A percentile compares a stretch with the other conserved stretches of the same genome.
Conservation (phyloP, 1,284 basidiomycete species). For the Ustilago tritici region DNA sequence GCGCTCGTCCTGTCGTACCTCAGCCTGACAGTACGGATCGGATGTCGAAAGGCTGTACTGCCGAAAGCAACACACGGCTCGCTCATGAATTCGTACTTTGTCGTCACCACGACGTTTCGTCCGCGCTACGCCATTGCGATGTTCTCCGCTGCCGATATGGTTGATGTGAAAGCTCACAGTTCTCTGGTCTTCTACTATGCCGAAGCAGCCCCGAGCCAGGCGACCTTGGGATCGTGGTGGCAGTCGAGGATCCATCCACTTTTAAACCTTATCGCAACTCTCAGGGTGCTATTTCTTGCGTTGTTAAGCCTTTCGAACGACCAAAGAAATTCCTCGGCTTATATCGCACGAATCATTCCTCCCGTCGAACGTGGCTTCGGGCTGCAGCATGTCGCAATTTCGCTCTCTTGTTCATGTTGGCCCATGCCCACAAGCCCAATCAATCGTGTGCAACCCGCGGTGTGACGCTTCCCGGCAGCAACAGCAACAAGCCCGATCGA, state of each 20-base stretch:
- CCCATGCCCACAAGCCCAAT: conserved; percentile 27
- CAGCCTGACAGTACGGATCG: no score
- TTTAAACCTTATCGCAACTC: no score
- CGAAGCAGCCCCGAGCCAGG: neutral
- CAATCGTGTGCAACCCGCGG: conserved; percentile 10
- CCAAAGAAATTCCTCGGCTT: neutral
- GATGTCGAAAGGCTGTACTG: neutral
- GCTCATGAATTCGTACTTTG: neutral
- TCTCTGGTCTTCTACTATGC: neutral
- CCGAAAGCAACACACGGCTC: conserved; percentile 2
- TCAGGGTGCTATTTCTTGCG: neutral
- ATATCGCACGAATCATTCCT: conserved; percentile 8
- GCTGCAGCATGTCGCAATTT: conserved; percentile 35
- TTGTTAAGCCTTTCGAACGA: neutral
- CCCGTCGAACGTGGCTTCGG: conserved; percentile 14
- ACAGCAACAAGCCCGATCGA: conserved; percentile 21
- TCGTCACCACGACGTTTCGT: neutral
- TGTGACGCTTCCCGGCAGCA: conserved; percentile 28
- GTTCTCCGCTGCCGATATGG: neutral
- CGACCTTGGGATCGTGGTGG: neutral
- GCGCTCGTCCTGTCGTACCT: no score
- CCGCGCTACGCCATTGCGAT: neutral
- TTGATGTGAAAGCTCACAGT: neutral
- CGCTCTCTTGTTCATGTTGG: conserved; percentile 9
- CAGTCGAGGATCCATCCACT: neutral